Evolutionary conservation across 805 yeast species (phyloP), one percentile per base, ranked within the genome.

Genomic region (Wickerhamiella slavikovae): DNA sequence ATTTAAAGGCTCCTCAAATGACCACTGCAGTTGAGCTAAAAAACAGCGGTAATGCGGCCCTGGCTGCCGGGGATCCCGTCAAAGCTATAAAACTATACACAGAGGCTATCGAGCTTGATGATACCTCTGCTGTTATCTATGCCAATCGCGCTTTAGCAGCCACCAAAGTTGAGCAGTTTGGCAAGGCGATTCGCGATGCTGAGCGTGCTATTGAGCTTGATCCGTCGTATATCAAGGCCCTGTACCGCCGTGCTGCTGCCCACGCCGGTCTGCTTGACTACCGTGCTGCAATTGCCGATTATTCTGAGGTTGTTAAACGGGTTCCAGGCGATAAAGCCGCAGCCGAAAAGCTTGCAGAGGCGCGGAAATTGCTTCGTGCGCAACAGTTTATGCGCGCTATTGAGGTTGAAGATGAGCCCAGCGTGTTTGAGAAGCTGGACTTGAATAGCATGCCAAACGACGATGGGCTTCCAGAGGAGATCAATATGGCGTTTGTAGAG

Each of bases 131-230:
- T 1, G 64, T 82, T n/a, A 71, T 66, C 40, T 75, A 54, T 43
- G 70, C 92, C 14, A 83, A 83, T 51, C 58, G 93, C 39, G 93
- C 94, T 1, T 89, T 80, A 48, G 93, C 80, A 1, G 73, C 82
- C 40, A 68, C 85, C 45, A 78, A 80, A 43, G 50, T 71, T 32
- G 98, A 85, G 48, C 73, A 72, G 42, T 83, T 74, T 48, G 96
- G 94, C 3, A 59, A 68, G 31, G 92, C 94, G 1, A 64, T 83
- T 2, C 57, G 51, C n/a, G 94, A 83, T 48, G 71, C 92, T 41
- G 65, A 71, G 20, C 53, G 55, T 25, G 78, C 95, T 2, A 60
- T 89, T 25, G 64, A 60, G 28, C 43, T 72, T 7, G 80, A 85
- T 45, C 63, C 71, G 1, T 46, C 55, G 13, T 75, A 78, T 44